Conservation (phyloP, 2,329 filamentous ascomycete species). For the Fusarium proliferatum region DNA sequence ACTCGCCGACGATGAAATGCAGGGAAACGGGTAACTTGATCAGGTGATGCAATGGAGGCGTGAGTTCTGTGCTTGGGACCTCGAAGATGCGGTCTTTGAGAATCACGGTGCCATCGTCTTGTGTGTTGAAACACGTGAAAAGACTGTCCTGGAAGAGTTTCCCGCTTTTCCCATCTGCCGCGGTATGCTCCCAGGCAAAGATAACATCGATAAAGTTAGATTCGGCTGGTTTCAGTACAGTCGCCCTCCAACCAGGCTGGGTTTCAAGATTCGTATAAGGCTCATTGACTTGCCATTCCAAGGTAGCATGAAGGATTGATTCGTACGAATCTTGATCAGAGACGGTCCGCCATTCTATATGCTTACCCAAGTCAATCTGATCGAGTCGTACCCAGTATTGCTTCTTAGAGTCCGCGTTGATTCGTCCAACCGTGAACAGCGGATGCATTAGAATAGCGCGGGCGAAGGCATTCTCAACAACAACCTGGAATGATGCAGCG, state of each 20-base stretch:
- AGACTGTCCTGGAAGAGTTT: conserved; percentile 15
- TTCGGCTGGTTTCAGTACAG: neutral
- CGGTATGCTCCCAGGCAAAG: conserved; percentile 29
- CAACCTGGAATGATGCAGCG: neutral
- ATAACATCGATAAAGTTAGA: conserved; percentile 9
- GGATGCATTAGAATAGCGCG: neutral
- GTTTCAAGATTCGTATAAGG: conserved; percentile 3
- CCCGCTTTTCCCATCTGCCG: conserved; percentile 22
- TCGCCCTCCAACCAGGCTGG: neutral
- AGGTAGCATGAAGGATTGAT: neutral
- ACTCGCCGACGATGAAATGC: neutral
- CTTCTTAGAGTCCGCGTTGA: neutral
- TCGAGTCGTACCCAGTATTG: conserved; percentile 13
- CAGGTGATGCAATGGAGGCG: conserved; percentile 1
- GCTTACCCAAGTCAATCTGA: conserved; percentile 14
- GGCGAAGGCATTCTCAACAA: conserved; percentile 9
- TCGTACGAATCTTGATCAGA: neutral
- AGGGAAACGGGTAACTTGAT: neutral
- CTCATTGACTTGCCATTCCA: conserved; percentile 14
- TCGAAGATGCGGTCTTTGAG: conserved; percentile 4
- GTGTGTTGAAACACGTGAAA: neutral
- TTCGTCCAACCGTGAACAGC: conserved; percentile 1
- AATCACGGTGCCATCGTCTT: accelerated
- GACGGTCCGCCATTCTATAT: conserved; percentile 15
- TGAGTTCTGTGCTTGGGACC: neutral